Conservation (phyloP, 2,329 filamentous ascomycete genomes). For the Sporothrix pallida region DNA sequence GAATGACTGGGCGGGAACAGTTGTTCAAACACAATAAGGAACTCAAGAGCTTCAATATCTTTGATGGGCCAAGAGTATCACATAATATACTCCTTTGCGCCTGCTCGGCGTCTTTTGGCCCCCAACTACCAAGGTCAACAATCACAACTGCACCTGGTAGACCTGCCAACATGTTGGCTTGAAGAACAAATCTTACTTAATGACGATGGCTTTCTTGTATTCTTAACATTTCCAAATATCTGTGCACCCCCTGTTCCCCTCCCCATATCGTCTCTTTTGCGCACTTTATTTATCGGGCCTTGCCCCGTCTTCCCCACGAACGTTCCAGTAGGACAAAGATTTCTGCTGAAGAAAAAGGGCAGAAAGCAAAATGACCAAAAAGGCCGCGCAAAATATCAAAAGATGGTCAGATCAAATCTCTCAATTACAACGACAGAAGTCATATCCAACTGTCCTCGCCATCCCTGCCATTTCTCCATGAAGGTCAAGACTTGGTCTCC, state of each 20-base stretch:
- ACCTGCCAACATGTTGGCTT: neutral
- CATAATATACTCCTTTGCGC: neutral
- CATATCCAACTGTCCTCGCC: neutral
- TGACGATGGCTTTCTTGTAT: neutral
- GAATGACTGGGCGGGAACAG: neutral
- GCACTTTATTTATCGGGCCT: conserved; percentile 9
- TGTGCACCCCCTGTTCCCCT: neutral
- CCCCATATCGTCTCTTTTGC: neutral
- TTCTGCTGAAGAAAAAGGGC: neutral
- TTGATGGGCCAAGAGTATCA: neutral
- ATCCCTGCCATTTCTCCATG: neutral
- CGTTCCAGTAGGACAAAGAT: conserved; percentile 28
- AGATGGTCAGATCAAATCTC: neutral
- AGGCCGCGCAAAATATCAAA: neutral
- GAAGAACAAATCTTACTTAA: neutral
- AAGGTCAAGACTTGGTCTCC: neutral
- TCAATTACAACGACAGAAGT: neutral
- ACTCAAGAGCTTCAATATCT: too few species aligned
- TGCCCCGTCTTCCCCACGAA: conserved; percentile 27
- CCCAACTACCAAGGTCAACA: neutral
- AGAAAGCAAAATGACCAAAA: neutral
- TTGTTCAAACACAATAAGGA: too few species aligned
- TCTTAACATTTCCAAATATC: neutral
- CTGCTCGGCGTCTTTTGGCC: neutral
- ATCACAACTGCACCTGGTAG: neutral